Percentiles rank a stretch among this genome's conserved stretches.
Evolutionary conservation across 176 grass and related monocot species (phyloP).

Genomic region (Oryza nivara): DNA sequence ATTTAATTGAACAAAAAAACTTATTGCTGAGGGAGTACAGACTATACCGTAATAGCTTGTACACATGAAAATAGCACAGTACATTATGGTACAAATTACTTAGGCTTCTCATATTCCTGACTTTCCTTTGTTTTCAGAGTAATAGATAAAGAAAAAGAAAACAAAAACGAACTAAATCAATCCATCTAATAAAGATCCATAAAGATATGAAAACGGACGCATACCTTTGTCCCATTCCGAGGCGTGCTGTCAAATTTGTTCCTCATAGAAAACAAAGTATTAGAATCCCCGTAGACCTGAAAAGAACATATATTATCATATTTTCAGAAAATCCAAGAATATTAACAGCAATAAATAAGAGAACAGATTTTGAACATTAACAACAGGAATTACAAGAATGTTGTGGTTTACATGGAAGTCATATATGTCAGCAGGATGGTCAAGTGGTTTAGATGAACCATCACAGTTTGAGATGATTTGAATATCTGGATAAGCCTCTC

Average conservation of each 20-base stretch:
- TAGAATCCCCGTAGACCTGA: constrained; percentile 74
- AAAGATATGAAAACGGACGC: not conserved
- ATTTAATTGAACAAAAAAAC: no score
- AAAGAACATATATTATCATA: not conserved
- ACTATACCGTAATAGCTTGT: no score
- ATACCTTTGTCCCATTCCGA: constrained; percentile 80
- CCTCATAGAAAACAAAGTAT: constrained; percentile 67
- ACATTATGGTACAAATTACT: no score
- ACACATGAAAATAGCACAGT: no score
- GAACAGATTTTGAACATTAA: not conserved
- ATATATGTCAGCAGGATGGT: constrained; percentile 90
- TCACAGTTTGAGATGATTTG: constrained; percentile 90
- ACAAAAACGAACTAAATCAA: not conserved
- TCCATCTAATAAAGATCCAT: not conserved
- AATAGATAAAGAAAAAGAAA: not conserved
- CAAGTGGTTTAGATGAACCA: constrained; percentile 62
- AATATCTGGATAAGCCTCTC: constrained; percentile 80
- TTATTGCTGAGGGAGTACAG: no score
- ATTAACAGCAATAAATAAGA: not conserved
- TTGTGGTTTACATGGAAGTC: constrained; percentile 79
- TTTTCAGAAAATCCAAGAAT: constrained; percentile 5
- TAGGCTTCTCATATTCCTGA: no score
- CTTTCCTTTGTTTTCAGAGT: no score
- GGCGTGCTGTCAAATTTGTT: constrained; percentile 59
- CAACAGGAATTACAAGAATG: constrained; percentile 17